Conservation (phyloP, 768 basidiomycete species). For the Auricularia heimuer region DNA sequence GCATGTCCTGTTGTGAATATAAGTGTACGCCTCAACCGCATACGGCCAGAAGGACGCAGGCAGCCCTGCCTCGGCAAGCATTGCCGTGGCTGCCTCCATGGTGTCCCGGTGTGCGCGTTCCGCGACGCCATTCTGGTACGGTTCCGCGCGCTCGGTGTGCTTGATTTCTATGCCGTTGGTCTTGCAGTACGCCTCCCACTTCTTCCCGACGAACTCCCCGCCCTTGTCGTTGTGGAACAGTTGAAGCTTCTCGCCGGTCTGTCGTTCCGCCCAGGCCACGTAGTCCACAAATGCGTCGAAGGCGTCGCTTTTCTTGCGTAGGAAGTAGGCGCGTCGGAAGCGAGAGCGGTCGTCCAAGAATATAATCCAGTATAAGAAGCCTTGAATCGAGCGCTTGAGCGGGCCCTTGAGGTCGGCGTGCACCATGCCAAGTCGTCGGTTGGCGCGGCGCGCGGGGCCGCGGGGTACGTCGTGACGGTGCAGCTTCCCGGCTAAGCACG, state of each 20-base stretch:
- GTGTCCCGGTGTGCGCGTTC: neutral
- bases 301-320: neutral
- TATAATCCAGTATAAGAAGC: neutral
- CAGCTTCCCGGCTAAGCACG: slow-evolving; percentile 28
- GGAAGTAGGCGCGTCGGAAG: neutral
- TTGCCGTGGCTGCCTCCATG: neutral
- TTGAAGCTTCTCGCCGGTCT: neutral
- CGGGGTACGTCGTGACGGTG: slow-evolving; percentile 22
- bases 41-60: slow-evolving; percentile 3
- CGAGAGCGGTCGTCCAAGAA: neutral
- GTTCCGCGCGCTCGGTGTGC: neutral
- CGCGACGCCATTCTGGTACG: neutral
- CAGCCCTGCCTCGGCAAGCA: slow-evolving; percentile 3
- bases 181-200: neutral
- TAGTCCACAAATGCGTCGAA: neutral
- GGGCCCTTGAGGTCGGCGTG: slow-evolving; percentile 12
- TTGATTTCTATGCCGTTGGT: neutral
- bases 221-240: neutral
- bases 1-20: neutral
- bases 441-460: slow-evolving; percentile 18
- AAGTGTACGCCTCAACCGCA: neutral
- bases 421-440: slow-evolving; percentile 12
- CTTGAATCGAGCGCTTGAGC: neutral
- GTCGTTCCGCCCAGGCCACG: neutral
- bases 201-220: neutral